Percentiles rank a stretch among this genome's conserved stretches.
Conservation (phyloP, 2,329 filamentous ascomycete genomes). For the Coleophoma eucalyptorum region DNA sequence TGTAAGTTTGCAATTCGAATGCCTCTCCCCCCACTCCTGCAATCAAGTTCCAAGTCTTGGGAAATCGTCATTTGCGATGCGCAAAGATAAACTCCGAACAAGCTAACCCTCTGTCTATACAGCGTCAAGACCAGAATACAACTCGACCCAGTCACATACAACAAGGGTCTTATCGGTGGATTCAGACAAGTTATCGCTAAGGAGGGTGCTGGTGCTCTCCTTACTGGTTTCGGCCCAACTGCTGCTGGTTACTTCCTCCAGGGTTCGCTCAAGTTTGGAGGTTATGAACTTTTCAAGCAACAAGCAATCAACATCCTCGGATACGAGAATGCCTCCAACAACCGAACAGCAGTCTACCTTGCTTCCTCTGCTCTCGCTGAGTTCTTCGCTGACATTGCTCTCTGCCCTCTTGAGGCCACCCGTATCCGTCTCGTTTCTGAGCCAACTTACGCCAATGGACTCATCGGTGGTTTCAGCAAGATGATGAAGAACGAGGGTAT, state of each 20-base stretch:
- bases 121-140: slow-evolving; percentile 96
- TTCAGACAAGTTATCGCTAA: slow-evolving; percentile 81
- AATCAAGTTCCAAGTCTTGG: neutral
- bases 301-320: slow-evolving; percentile 79
- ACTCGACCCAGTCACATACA: slow-evolving; percentile 86
- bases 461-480: slow-evolving; percentile 77
- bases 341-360: slow-evolving; percentile 79
- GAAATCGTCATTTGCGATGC: slow-evolving; percentile 1
- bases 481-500: slow-evolving; percentile 80
- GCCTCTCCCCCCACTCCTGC: neutral
- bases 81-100: slow-evolving; percentile 9
- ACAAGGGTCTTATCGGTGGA: slow-evolving; percentile 80
- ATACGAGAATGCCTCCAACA: slow-evolving; percentile 71
- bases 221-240: slow-evolving; percentile 83
- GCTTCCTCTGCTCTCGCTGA: slow-evolving; percentile 63
- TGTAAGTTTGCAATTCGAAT: slow-evolving; percentile 63
- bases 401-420: slow-evolving; percentile 89
- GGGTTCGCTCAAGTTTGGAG: slow-evolving; percentile 90
- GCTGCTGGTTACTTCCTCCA: slow-evolving; percentile 91
- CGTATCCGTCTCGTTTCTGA: slow-evolving; percentile 90
- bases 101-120: slow-evolving; percentile 22
- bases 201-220: slow-evolving; percentile 81
- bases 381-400: slow-evolving; percentile 74
- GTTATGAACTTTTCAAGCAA: slow-evolving; percentile 96
- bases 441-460: slow-evolving; percentile 78